phyloP scores from a whole-genome alignment of 129 eudicot genomes.

The Logfia minima region DNA sequence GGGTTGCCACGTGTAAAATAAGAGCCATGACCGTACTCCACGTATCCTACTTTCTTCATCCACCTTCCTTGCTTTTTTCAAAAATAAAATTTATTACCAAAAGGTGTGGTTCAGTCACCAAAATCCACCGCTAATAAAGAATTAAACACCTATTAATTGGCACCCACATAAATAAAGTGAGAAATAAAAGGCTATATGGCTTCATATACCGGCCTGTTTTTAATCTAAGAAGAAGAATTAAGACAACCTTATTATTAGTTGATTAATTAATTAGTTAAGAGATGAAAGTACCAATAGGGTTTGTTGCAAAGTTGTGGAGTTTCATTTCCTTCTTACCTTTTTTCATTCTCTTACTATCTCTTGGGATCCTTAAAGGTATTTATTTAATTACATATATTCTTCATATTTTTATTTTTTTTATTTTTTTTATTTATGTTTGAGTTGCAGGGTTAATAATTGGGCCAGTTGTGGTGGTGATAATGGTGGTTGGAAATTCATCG shows the following conservation, averaged over 20 bases:
- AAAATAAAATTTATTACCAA: neutral
- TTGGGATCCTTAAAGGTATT: conserved; percentile 70
- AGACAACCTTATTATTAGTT: neutral
- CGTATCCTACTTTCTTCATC: conserved; percentile 22
- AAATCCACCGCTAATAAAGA: neutral
- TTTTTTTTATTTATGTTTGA: neutral
- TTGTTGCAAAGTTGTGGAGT: conserved; percentile 64
- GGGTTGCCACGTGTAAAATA: conserved; percentile 27
- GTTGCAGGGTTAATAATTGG: conserved; percentile 58
- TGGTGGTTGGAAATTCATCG: conserved; percentile 63
- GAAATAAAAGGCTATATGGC: neutral
- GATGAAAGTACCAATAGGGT: conserved; percentile 75
- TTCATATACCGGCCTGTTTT: neutral
- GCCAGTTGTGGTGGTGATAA: conserved; percentile 52
- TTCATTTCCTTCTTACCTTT: conserved; percentile 67
- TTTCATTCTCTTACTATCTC: conserved; percentile 58
- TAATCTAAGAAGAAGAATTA: neutral
- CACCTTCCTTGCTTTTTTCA: neutral
- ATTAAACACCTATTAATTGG: neutral
- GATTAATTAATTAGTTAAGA: neutral
- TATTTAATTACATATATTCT: neutral
- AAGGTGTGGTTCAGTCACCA: neutral
- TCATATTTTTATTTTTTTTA: neutral
- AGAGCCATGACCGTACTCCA: conserved; percentile 23
- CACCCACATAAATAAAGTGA: neutral